Percentiles rank a stretch among this genome's conserved stretches.
These are phyloP conservation scores for Astragalus glycyphyllos DNA, from an alignment of 306 rosid species.

Conservation along the genomic window DNA sequence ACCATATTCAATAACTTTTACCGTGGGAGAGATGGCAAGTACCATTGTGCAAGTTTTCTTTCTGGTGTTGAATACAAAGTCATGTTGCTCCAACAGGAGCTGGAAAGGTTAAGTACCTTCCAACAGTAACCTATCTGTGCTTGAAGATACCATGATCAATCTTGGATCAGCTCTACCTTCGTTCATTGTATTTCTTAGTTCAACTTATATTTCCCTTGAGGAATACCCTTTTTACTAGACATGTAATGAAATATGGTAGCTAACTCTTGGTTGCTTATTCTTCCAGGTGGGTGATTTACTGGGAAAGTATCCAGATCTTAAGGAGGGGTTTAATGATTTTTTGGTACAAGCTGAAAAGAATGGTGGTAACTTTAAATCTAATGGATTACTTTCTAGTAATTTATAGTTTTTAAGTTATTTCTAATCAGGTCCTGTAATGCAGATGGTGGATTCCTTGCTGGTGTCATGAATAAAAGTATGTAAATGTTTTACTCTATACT, in stretches of 20 bases:
- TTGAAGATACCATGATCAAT: constrained; percentile 26
- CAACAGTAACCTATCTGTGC: constrained; percentile 20
- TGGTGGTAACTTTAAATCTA: constrained; percentile 70
- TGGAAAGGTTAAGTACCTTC: background rate
- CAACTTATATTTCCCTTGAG: constrained; percentile 14
- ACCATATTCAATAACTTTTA: constrained; percentile 1
- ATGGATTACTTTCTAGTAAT: constrained; percentile 42
- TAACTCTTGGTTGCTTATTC: constrained; percentile 5
- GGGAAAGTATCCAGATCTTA: constrained; percentile 38
- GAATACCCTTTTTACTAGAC: constrained; percentile 16
- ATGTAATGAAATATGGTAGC: constrained; percentile 9
- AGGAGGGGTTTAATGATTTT: constrained; percentile 31
- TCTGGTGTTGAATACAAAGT: background rate
- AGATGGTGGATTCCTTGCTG: constrained; percentile 98
- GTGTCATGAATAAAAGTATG: constrained; percentile 50
- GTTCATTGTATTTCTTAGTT: constrained; percentile 24
- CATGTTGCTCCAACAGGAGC: background rate
- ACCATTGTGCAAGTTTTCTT: background rate
- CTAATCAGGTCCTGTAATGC: constrained; percentile 63
- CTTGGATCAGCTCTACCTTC: constrained; percentile 3
- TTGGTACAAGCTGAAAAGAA: constrained; percentile 47
- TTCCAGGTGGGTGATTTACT: constrained; percentile 40
- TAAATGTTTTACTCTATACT: constrained; percentile 45
- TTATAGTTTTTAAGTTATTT: constrained; percentile 36
- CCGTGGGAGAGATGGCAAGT: constrained; percentile 10